Conservation (phyloP, 2,329 filamentous ascomycete genomes). For the Talaromyces sp. region DNA sequence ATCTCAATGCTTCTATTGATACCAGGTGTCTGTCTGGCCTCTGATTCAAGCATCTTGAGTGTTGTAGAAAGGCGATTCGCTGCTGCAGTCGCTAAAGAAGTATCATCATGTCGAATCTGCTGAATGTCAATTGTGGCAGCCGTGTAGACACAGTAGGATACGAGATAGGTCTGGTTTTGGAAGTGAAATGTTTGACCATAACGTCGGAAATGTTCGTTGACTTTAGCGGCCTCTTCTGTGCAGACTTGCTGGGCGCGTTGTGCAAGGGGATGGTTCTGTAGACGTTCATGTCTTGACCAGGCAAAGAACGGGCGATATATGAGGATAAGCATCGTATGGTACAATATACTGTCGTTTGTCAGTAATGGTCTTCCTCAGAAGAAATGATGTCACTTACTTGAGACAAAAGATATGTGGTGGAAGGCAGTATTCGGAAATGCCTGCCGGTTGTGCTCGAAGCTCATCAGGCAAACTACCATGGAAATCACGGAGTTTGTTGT, state of each 20-base stretch:
- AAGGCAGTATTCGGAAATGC: constrained; percentile 6
- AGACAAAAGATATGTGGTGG: constrained; percentile 24
- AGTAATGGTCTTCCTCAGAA: background rate
- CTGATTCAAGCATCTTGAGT: constrained; percentile 16
- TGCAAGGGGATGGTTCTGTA: constrained; percentile 12
- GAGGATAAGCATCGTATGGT: constrained; percentile 19
- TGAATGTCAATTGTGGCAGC: constrained; percentile 23
- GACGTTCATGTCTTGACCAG: constrained; percentile 10
- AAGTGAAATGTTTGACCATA: constrained; percentile 20
- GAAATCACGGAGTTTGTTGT: too few relatives aligned
- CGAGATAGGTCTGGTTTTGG: constrained; percentile 20
- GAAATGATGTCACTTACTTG: constrained; percentile 11
- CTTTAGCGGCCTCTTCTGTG: constrained; percentile 11
- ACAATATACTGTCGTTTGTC: constrained; percentile 12
- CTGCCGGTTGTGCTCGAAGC: background rate
- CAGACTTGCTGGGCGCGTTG: constrained; percentile 14
- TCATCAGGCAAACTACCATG: too few relatives aligned
- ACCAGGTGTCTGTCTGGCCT: constrained; percentile 13
- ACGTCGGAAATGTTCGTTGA: constrained; percentile 17
- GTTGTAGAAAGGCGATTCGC: constrained; percentile 12
- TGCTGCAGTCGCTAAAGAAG: constrained; percentile 3
- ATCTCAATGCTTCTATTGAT: constrained; percentile 60
- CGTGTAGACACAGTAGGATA: constrained; percentile 25
- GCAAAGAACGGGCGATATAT: constrained; percentile 22
- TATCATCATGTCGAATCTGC: constrained; percentile 14